Percentiles rank a stretch among this genome's conserved stretches.
phyloP scores from a whole-genome alignment of 306 rosid species.

The Leucaena leucocephala region DNA sequence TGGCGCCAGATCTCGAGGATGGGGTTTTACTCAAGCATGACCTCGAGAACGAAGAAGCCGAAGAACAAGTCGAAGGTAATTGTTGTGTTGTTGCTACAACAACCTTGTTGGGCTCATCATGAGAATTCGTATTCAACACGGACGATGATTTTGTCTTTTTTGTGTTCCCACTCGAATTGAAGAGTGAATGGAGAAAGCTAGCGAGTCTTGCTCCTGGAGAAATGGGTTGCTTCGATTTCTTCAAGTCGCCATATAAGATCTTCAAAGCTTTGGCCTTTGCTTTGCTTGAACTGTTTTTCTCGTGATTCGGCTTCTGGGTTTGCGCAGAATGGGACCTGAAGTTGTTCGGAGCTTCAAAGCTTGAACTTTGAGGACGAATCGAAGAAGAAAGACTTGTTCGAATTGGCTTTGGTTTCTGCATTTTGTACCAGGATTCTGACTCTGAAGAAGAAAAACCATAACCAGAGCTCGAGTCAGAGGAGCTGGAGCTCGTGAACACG shows the following conservation, averaged over 20 bases:
- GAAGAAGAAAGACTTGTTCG: constrained; percentile 52
- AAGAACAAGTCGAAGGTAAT: constrained; percentile 63
- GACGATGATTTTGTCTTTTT: constrained; percentile 56
- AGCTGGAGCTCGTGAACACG: constrained; percentile 73
- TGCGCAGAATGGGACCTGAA: constrained; percentile 39
- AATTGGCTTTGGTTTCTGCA: constrained; percentile 74
- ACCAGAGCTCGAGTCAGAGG: constrained; percentile 78
- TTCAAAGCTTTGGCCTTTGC: constrained; percentile 78
- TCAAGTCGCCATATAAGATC: constrained; percentile 77
- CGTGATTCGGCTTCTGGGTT: constrained; percentile 58
- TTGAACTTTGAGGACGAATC: constrained; percentile 18
- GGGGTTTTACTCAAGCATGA: constrained; percentile 89
- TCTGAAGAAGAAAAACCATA: constrained; percentile 91
- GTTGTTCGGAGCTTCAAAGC: constrained; percentile 18
- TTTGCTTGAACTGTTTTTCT: constrained; percentile 60
- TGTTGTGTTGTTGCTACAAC: constrained; percentile 26
- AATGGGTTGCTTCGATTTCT: constrained; percentile 82
- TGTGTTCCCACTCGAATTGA: constrained; percentile 61
- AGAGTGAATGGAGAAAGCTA: constrained; percentile 83
- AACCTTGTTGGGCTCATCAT: constrained; percentile 25
- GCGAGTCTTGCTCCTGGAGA: constrained; percentile 89
- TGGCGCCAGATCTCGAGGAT: constrained; percentile 63
- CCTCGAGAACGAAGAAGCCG: constrained; percentile 87
- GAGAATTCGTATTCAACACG: constrained; percentile 26
- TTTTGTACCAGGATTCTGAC: constrained; percentile 62